Base-by-base conservation (phyloP, 176 grass and related monocot species). In the Leersia perrieri region DNA sequence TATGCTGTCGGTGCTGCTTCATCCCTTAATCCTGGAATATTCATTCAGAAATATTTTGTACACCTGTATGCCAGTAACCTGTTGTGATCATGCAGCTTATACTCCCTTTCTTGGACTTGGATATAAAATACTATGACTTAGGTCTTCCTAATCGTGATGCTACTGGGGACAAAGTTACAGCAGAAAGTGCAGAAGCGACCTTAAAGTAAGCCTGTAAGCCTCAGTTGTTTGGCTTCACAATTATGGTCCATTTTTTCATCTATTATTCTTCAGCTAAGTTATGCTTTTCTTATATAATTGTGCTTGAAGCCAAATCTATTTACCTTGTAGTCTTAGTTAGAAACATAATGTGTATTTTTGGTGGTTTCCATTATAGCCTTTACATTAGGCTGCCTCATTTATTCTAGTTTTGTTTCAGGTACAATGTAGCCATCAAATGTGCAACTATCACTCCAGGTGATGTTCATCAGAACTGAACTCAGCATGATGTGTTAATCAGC, bases 41-140 rank as follows among this genome's bases (percentile, higher is more conserved):
- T 79, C 31, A 60, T 33, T 70, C 36, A 68, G 33, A 75, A 22
- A 29, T 26, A 25, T 68, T 55, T 76, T 73, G 34, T 22, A 80
- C 27, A 27, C 33, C 1, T n/a, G n/a, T n/a, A n/a, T n/a, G n/a
- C n/a, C n/a, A n/a, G n/a, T n/a, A n/a, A n/a, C n/a, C n/a, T 75
- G 25, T 66, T 82, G 73, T 60, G 73, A 40, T 77, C 30, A 41
- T 92, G 83, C 88, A 97, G 95, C 95, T 97, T 80, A 92, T 97
- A 76, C 87, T 91, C 74, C 95, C 95, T 29, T 97, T 94, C 88
- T 18, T 97, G 77, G 90, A 97, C 28, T 88, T 98, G 90, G 92
- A 98, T 30, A 92, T 94, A 83, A 98, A 98, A 51, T 98, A 98
- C 74, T 98, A 89, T 85, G 95, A 98, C 83, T 87, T 98, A 27